These are phyloP conservation scores for Nicotiana noctiflora DNA, from an alignment of 257 asterid species.

Conservation along the genomic window DNA sequence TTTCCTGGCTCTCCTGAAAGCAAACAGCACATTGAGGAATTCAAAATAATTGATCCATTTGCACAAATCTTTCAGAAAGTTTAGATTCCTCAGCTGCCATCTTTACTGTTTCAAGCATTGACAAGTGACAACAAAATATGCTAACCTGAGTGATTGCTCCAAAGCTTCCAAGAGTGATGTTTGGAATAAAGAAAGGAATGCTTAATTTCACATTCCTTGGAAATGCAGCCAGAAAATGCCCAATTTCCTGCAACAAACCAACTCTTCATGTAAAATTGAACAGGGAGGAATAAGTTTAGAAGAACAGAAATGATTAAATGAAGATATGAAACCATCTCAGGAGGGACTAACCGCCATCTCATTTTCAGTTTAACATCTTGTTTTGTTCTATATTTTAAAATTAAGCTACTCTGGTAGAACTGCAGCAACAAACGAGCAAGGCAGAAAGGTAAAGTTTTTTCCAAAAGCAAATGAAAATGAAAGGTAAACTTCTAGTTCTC, in stretches of 20 bases:
- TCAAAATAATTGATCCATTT: neutral
- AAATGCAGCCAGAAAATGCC: conserved; percentile 85
- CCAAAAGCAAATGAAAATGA: neutral
- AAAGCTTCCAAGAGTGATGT: conserved; percentile 93
- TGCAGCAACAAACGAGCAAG: neutral
- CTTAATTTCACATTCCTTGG: conserved; percentile 83
- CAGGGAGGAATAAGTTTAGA: neutral
- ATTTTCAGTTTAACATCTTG: neutral
- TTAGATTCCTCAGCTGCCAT: neutral
- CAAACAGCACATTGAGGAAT: neutral
- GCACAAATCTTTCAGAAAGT: neutral
- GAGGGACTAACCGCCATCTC: neutral
- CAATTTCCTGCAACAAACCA: conserved; percentile 81
- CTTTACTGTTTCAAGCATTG: neutral
- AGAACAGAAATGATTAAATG: neutral
- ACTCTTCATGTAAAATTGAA: conserved; percentile 29
- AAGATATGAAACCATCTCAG: neutral
- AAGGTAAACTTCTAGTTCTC: neutral
- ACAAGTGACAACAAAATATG: neutral
- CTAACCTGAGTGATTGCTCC: conserved; percentile 94
- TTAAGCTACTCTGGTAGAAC: neutral
- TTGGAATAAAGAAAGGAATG: conserved; percentile 89
- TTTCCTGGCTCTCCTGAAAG: neutral
- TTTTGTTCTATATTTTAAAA: neutral
- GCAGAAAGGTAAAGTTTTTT: neutral